Percentiles rank a stretch among this genome's conserved stretches.
Conservation (phyloP, 768 basidiomycete genomes). For the Paxillus rubicundulus region DNA sequence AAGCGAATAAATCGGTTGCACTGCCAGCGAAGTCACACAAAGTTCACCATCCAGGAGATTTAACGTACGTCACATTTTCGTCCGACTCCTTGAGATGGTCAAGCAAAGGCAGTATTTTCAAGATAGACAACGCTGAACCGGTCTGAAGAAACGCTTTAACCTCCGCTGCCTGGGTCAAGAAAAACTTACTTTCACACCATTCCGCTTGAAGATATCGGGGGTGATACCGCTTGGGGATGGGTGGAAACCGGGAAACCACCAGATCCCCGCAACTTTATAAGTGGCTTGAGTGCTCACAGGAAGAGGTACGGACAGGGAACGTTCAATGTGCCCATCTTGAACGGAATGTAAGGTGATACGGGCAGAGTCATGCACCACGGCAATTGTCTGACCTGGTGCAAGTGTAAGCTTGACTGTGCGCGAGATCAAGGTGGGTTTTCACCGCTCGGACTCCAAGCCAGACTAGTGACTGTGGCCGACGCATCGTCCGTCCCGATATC, state of each 20-base stretch:
- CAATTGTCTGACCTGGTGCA: constrained; percentile 61
- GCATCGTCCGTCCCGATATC: constrained; percentile 53
- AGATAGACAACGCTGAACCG: constrained; percentile 71
- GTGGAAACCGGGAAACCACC: constrained; percentile 68
- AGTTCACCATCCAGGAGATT: constrained; percentile 5
- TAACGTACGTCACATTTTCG: constrained; percentile 60
- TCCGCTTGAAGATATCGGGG: constrained; percentile 75
- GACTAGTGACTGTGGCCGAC: constrained; percentile 47
- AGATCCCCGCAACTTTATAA: constrained; percentile 48
- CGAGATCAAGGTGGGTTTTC: constrained; percentile 15
- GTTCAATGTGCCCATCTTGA: constrained; percentile 66
- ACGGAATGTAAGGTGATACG: constrained; percentile 71
- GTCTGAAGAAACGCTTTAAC: constrained; percentile 44
- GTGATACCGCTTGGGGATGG: constrained; percentile 41
- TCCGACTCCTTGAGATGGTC: constrained; percentile 68
- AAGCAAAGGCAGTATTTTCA: constrained; percentile 67
- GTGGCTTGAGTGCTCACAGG: constrained; percentile 13
- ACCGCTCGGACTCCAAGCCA: constrained; percentile 88
- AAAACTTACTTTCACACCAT: constrained; percentile 55
- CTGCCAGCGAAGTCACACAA: constrained; percentile 38
- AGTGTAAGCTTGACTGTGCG: constrained; percentile 3
- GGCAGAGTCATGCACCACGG: constrained; percentile 67
- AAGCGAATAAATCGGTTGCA: constrained; percentile 77
- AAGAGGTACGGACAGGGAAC: constrained; percentile 40
- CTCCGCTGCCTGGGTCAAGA: neutral